These are phyloP conservation scores for Begonia loranthoides DNA, from an alignment of 306 rosid genomes.

Conservation along the genomic window DNA sequence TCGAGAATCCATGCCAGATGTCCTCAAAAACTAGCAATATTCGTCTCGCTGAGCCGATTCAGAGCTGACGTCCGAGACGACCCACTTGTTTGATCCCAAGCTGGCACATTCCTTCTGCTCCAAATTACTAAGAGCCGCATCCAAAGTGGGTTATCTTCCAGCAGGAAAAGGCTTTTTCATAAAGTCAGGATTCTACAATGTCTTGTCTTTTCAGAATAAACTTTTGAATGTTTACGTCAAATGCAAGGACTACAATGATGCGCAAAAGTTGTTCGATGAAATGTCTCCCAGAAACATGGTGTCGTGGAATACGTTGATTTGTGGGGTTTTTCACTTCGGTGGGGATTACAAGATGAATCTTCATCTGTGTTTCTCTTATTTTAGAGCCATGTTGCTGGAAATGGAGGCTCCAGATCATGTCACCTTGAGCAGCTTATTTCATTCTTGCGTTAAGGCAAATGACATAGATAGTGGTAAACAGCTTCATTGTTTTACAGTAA, in stretches of 20 bases:
- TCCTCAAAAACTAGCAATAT: slow-evolving; percentile 6
- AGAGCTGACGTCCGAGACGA: slow-evolving; percentile 17
- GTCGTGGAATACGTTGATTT: slow-evolving; percentile 50
- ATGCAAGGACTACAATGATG: slow-evolving; percentile 25
- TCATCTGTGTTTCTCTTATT: slow-evolving; percentile 24
- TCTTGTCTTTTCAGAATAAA: slow-evolving; percentile 37
- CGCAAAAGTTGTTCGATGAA: slow-evolving; percentile 50
- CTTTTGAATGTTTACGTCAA: slow-evolving; percentile 33
- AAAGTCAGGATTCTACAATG: slow-evolving; percentile 36
- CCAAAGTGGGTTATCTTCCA: slow-evolving; percentile 31
- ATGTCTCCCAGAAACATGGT: slow-evolving; percentile 55
- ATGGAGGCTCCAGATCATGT: slow-evolving; percentile 35
- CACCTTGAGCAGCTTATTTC: slow-evolving; percentile 42
- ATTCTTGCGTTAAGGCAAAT: slow-evolving; percentile 29
- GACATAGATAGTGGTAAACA: slow-evolving; percentile 37
- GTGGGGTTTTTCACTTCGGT: slow-evolving; percentile 24
- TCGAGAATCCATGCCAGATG: slow-evolving; percentile 8
- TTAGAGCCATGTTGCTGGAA: slow-evolving; percentile 46
- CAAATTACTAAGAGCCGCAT: slow-evolving; percentile 44
- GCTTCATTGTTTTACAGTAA: slow-evolving; percentile 46
- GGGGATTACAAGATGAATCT: slow-evolving; percentile 6
- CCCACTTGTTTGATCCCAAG: slow-evolving; percentile 23
- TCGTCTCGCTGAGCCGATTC: slow-evolving; percentile 15
- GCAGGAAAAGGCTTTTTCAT: slow-evolving; percentile 42
- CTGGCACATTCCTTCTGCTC: slow-evolving; percentile 22